Conservation (phyloP, 805 yeast species). For the Metschnikowia baotianmanensis region DNA sequence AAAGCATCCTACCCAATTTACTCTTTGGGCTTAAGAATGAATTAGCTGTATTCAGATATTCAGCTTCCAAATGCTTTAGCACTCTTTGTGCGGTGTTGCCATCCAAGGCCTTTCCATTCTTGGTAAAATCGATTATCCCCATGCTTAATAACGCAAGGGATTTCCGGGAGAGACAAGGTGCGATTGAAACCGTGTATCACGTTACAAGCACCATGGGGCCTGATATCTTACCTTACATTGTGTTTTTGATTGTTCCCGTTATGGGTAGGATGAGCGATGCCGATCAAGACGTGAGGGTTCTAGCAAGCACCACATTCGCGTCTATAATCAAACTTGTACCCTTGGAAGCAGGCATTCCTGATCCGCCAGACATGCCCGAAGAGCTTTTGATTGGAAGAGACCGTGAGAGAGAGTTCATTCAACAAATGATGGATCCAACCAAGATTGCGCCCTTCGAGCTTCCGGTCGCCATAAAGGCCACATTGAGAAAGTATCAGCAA, state of each 20-base stretch:
- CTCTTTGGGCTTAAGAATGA: slow-evolving; percentile 61
- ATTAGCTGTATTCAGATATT: slow-evolving; percentile 82
- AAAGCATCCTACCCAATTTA: slow-evolving; percentile 38
- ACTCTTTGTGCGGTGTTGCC: slow-evolving; percentile 70
- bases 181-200: slow-evolving; percentile 87
- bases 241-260: slow-evolving; percentile 92
- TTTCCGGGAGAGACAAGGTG: slow-evolving; percentile 81
- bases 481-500: slow-evolving; percentile 91
- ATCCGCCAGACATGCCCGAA: slow-evolving; percentile 86
- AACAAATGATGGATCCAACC: slow-evolving; percentile 96
- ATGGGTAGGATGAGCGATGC: slow-evolving; percentile 98
- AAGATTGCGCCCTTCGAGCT: slow-evolving; percentile 83
- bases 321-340: slow-evolving; percentile 94
- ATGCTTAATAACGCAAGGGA: slow-evolving; percentile 74
- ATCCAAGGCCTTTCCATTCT: slow-evolving; percentile 66
- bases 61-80: slow-evolving; percentile 87
- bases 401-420: slow-evolving; percentile 88
- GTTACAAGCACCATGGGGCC: slow-evolving; percentile 82
- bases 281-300: slow-evolving; percentile 77
- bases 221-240: slow-evolving; percentile 88
- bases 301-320: slow-evolving; percentile 96
- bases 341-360: slow-evolving; percentile 94
- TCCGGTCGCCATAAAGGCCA: slow-evolving; percentile 91
- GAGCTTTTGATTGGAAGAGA: slow-evolving; percentile 86
- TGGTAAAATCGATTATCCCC: slow-evolving; percentile 78